These are phyloP conservation scores for Alternaria sp. DNA, from an alignment of 2,329 filamentous ascomycete species.

Conservation along the genomic window DNA sequence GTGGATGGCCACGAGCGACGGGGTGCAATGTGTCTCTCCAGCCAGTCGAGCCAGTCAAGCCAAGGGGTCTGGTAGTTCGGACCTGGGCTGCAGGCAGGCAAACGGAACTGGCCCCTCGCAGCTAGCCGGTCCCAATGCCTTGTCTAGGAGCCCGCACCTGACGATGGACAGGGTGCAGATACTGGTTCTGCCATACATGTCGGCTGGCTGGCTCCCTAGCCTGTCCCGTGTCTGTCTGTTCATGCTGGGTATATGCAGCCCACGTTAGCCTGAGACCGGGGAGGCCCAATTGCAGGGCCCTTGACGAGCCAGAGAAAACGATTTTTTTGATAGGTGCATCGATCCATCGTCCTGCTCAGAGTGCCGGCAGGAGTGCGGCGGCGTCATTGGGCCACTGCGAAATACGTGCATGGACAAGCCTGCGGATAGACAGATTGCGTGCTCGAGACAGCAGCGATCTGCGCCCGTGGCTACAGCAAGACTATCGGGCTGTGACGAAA, in stretches of 20 bases:
- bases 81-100: conserved; percentile 15
- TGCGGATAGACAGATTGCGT: conserved; percentile 30
- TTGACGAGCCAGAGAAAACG: conserved; percentile 22
- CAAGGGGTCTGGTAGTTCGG: conserved; percentile 15
- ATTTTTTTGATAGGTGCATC: conserved; percentile 39
- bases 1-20: conserved; percentile 14
- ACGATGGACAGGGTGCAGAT: conserved; percentile 10
- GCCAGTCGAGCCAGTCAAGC: conserved; percentile 7
- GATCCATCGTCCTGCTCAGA: conserved; percentile 18
- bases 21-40: conserved; percentile 12
- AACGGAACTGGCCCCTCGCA: conserved; percentile 9
- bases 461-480: conserved; percentile 12
- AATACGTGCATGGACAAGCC: conserved; percentile 18
- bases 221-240: conserved; percentile 49
- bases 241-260: conserved; percentile 46
- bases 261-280: conserved; percentile 24
- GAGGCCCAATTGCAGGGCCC: conserved; percentile 31
- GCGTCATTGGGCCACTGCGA: conserved; percentile 27
- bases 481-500: conserved; percentile 6
- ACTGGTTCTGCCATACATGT: conserved; percentile 17
- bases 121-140: conserved; percentile 4
- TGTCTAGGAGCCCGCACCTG: conserved; percentile 15
- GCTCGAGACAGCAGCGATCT: conserved; percentile 22
- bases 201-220: conserved; percentile 25
- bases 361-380: conserved; percentile 24